A percentile compares a stretch with the other conserved stretches of the same genome.
These are phyloP conservation scores for Eucalyptus cloeziana DNA, from an alignment of 345 rosid species.

Conservation along the genomic window DNA sequence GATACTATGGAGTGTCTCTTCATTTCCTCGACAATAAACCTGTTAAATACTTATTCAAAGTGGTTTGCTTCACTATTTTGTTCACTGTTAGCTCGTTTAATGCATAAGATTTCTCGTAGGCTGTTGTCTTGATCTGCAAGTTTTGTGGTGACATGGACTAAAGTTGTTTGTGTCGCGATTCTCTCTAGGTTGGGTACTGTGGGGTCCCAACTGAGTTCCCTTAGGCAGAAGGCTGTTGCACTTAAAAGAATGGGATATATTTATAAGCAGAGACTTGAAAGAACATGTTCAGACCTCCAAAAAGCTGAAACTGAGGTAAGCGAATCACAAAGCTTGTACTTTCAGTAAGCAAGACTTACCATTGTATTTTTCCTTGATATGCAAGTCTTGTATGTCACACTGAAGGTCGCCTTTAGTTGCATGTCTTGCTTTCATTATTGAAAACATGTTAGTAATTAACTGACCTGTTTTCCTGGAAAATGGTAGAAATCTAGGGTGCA, in stretches of 20 bases:
- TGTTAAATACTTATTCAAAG: not conserved
- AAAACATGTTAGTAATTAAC: not conserved
- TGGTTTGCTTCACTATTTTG: not conserved
- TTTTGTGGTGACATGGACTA: not conserved
- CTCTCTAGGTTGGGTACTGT: conserved; percentile 44
- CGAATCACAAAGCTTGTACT: not conserved
- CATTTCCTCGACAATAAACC: not conserved
- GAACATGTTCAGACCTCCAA: conserved; percentile 48
- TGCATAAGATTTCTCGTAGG: not conserved
- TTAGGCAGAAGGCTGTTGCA: conserved; percentile 19
- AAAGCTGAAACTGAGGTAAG: conserved; percentile 94
- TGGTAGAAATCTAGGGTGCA: not conserved
- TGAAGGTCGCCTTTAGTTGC: not conserved
- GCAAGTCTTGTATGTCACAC: not conserved
- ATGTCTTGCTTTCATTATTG: not conserved
- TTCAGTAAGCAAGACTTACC: not conserved
- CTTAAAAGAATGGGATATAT: conserved; percentile 20
- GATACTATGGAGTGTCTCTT: not conserved
- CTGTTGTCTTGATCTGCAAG: not conserved
- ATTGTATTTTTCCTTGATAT: not conserved
- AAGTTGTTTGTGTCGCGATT: not conserved
- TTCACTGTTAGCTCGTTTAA: not conserved
- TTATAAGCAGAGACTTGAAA: conserved; percentile 48
- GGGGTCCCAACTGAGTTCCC: conserved; percentile 25
- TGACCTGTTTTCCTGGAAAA: not conserved